Percentiles rank a stretch among this genome's conserved stretches.
Conservation (phyloP, 371 early-diverging fungal species). For the Entomophthora muscae region DNA sequence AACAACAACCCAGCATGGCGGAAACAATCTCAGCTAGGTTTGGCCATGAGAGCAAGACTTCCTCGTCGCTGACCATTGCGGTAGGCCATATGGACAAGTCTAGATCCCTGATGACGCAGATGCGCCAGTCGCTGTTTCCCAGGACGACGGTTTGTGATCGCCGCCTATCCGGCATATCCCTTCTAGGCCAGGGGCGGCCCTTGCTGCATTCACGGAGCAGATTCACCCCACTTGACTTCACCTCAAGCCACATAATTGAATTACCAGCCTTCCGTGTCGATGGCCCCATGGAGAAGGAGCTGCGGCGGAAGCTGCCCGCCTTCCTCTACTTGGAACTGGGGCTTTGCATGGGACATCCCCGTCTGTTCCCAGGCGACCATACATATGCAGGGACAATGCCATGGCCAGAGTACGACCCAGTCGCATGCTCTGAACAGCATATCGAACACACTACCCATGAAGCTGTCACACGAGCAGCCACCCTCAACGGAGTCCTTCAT, state of each 20-base stretch:
- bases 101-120: not conserved
- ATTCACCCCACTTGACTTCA: not conserved
- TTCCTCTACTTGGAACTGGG: not conserved
- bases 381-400: not conserved
- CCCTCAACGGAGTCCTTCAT: slow-evolving; percentile 8
- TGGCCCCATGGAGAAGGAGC: not conserved
- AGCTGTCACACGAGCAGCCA: slow-evolving; percentile 3
- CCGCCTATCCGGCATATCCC: not conserved
- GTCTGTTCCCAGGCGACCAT: not conserved
- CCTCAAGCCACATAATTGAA: not conserved
- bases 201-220: not conserved
- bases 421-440: not conserved
- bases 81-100: not conserved
- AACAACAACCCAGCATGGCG: too few species aligned
- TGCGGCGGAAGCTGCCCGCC: not conserved
- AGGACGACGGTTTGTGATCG: not conserved
- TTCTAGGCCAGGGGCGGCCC: not conserved
- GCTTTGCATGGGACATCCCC: not conserved
- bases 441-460: not conserved
- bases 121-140: not conserved
- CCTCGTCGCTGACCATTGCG: not conserved
- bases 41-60: not conserved
- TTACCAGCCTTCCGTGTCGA: not conserved
- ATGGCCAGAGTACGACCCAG: slow-evolving; percentile 6
- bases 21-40: not conserved